These are phyloP conservation scores for Acacia pycnantha DNA, from an alignment of 331 rosid genomes.

Conservation along the genomic window DNA sequence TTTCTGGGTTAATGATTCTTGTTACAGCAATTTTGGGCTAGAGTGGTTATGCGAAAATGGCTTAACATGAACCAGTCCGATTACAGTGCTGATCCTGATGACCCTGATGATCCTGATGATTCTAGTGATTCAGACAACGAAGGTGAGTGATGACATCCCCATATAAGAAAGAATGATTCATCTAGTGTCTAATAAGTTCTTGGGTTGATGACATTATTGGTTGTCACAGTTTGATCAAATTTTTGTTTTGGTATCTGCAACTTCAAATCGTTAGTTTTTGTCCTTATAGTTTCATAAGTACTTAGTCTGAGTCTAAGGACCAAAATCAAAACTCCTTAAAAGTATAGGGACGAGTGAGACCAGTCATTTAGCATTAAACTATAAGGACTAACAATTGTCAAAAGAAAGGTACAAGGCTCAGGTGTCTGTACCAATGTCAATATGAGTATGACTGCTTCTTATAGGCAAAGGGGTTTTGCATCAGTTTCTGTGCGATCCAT, in stretches of 20 bases:
- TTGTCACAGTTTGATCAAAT: no score
- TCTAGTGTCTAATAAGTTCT: not conserved
- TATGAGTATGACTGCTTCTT: not conserved
- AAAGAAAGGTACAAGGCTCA: no score
- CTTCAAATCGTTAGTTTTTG: no score
- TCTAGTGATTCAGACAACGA: constrained; percentile 52
- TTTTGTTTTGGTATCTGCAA: no score
- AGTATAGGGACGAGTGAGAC: no score
- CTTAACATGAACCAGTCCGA: constrained; percentile 71
- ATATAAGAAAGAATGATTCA: not conserved
- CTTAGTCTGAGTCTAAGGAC: no score
- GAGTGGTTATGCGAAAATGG: constrained; percentile 79
- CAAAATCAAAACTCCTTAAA: no score
- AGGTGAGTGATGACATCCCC: constrained; percentile 39
- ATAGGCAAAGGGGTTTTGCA: not conserved
- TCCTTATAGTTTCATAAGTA: no score
- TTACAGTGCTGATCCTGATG: constrained; percentile 77
- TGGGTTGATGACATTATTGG: not conserved
- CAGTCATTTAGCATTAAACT: no score
- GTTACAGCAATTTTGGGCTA: constrained; percentile 82
- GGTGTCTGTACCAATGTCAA: not conserved
- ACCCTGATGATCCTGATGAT: constrained; percentile 51
- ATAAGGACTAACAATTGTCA: no score
- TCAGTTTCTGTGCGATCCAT: not conserved
- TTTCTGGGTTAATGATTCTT: constrained; percentile 61